These are phyloP conservation scores for Mycena indigotica DNA, from an alignment of 768 basidiomycete species.

Conservation along the genomic window DNA sequence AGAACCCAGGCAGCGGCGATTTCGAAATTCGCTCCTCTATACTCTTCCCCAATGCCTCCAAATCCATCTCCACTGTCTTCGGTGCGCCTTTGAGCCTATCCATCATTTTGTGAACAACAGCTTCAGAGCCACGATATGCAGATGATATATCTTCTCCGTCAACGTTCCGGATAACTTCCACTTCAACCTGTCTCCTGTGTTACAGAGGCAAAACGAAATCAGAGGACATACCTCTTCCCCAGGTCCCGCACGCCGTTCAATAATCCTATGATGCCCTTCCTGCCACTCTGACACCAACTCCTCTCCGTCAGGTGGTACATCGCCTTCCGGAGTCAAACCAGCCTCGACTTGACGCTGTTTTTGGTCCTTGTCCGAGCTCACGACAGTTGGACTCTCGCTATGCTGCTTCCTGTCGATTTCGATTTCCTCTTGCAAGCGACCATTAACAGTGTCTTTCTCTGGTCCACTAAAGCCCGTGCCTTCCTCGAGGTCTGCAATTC, in stretches of 20 bases:
- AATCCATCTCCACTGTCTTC: slow-evolving; percentile 18
- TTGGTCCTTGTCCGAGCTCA: slow-evolving; percentile 23
- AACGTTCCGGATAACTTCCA: slow-evolving; percentile 57
- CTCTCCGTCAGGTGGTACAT: slow-evolving; percentile 48
- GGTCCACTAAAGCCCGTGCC: slow-evolving; percentile 22
- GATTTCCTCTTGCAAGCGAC: slow-evolving; percentile 18
- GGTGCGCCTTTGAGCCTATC: slow-evolving; percentile 22
- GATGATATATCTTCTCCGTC: slow-evolving; percentile 18
- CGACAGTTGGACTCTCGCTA: slow-evolving; percentile 18
- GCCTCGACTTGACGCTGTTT: slow-evolving; percentile 13
- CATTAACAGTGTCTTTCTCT: slow-evolving; percentile 10
- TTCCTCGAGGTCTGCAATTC: slow-evolving; percentile 30
- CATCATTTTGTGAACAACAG: slow-evolving; percentile 29
- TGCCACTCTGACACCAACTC: slow-evolving; percentile 59
- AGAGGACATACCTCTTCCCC: slow-evolving; percentile 64
- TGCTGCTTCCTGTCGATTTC: slow-evolving; percentile 5
- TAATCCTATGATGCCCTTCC: slow-evolving; percentile 67
- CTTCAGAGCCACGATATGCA: slow-evolving; percentile 26
- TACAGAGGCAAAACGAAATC: not conserved
- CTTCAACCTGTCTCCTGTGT: slow-evolving; percentile 52
- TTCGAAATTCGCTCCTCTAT: slow-evolving; percentile 14
- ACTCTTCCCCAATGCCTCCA: slow-evolving; percentile 16
- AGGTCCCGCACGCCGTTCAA: slow-evolving; percentile 60
- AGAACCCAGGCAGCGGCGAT: slow-evolving; percentile 7
- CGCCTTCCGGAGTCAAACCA: slow-evolving; percentile 28